These are phyloP conservation scores for Aspergillus neotritici DNA, from an alignment of 2,329 filamentous ascomycete genomes.

Conservation along the genomic window DNA sequence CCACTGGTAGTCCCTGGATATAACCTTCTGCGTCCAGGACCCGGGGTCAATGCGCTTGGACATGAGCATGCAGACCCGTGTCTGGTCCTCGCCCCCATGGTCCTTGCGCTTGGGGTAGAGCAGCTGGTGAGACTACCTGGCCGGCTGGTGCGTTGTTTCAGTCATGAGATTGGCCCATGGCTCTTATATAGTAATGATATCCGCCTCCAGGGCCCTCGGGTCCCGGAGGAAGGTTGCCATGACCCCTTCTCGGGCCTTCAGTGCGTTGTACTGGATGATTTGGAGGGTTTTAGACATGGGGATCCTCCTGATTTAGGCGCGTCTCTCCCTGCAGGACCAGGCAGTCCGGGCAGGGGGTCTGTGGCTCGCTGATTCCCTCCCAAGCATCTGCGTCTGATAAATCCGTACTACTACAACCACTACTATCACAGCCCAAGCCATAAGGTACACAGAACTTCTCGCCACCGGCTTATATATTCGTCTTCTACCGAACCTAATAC, in stretches of 20 bases:
- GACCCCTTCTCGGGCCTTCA: slow-evolving; percentile 18
- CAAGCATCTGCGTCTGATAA: no score
- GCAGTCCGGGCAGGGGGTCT: no score
- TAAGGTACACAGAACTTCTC: no score
- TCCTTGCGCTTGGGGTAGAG: slow-evolving; percentile 9
- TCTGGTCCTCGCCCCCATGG: background rate
- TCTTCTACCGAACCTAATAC: no score
- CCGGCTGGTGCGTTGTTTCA: slow-evolving; percentile 18
- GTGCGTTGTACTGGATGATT: slow-evolving; percentile 22
- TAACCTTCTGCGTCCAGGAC: slow-evolving; percentile 10
- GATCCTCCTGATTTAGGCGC: no score
- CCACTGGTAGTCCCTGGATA: slow-evolving; percentile 13
- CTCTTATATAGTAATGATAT: slow-evolving; percentile 22
- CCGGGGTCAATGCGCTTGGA: slow-evolving; percentile 15
- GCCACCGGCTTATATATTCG: no score
- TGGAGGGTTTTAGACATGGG: slow-evolving; percentile 4
- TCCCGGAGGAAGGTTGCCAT: slow-evolving; percentile 18
- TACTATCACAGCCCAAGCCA: no score
- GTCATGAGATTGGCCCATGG: slow-evolving; percentile 18
- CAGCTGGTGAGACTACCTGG: slow-evolving; percentile 14
- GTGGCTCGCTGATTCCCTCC: no score
- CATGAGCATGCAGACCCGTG: slow-evolving; percentile 14
- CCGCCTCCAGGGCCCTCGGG: slow-evolving; percentile 12
- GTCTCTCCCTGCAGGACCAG: no score
- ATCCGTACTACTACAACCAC: no score